phyloP scores from a whole-genome alignment of 768 basidiomycete species.

The Coprinellus aureogranulatus region DNA sequence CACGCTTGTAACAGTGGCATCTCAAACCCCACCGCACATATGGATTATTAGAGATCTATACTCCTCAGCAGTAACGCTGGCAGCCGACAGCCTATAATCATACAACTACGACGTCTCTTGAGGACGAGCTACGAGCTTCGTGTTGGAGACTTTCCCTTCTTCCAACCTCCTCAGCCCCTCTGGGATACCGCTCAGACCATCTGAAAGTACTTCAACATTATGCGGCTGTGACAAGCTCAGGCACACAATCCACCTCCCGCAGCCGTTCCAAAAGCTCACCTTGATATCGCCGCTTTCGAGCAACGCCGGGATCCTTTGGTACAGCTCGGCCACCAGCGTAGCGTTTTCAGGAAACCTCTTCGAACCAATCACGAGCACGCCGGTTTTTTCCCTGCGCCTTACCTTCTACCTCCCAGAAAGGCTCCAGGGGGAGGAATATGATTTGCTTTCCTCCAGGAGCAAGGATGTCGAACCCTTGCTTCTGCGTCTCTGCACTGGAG shows the following conservation, averaged over 20 bases:
- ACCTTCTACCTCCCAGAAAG: constrained; percentile 2
- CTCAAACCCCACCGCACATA: too few relatives aligned
- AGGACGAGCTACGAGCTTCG: constrained; percentile 38
- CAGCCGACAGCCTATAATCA: too few relatives aligned
- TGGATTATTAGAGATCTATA: too few relatives aligned
- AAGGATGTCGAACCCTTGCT: constrained; percentile 23
- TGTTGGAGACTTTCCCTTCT: constrained; percentile 35
- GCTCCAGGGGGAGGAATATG: constrained; percentile 30
- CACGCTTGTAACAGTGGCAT: too few relatives aligned
- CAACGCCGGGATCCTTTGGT: constrained; percentile 11
- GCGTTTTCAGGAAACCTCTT: constrained; percentile 14
- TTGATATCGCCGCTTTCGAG: constrained; percentile 17
- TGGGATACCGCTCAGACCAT: constrained; percentile 43
- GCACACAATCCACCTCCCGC: too few relatives aligned
- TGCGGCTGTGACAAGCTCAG: constrained; percentile 34
- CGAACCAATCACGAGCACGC: constrained; percentile 5
- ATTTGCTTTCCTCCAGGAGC: constrained; percentile 33
- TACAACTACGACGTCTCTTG: too few relatives aligned
- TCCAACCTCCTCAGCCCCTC: constrained; percentile 40
- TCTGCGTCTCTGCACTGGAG: constrained; percentile 19
- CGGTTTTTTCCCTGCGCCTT: constrained; percentile 9
- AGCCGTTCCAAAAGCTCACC: constrained; percentile 8
- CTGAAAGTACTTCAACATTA: constrained; percentile 37
- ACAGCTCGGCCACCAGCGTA: constrained; percentile 13
- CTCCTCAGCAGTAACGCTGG: too few relatives aligned